A percentile compares a stretch with the other conserved stretches of the same genome.
phyloP scores from a whole-genome alignment of 2,329 filamentous ascomycete species.

The Phialophora expanda region DNA sequence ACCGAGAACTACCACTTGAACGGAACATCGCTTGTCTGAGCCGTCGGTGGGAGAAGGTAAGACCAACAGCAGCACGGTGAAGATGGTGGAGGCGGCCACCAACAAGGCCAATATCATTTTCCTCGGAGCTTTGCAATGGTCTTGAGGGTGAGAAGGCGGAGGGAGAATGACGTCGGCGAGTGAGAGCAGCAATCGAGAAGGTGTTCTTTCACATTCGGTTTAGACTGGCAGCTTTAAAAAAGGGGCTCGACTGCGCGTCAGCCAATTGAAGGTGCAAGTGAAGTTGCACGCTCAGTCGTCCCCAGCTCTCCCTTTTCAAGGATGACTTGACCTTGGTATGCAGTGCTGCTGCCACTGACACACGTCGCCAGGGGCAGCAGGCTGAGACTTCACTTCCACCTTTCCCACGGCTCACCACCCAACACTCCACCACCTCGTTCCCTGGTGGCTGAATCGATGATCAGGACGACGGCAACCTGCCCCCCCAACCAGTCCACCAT shows the following conservation, averaged over 20 bases:
- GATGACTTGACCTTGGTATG: neutral
- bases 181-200: conserved; percentile 2
- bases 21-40: conserved; percentile 51
- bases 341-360: conserved; percentile 17
- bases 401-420: neutral
- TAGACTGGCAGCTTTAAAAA: neutral
- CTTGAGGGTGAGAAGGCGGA: neutral
- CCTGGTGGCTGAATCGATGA: neutral
- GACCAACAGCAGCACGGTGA: conserved; percentile 59
- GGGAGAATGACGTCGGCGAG: conserved; percentile 15
- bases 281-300: neutral
- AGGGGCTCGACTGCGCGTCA: conserved; percentile 5
- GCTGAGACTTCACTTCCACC: neutral
- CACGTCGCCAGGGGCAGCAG: conserved; percentile 17
- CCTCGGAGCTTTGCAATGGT: conserved; percentile 6
- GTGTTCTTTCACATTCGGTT: conserved; percentile 1
- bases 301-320: conserved; percentile 12
- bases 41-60: conserved; percentile 53
- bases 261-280: conserved; percentile 4
- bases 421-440: neutral
- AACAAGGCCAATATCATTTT: conserved; percentile 45
- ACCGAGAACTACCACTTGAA: conserved; percentile 89
- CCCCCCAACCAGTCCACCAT: conserved; percentile 35
- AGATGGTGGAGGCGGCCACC: conserved; percentile 49
- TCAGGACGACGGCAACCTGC: conserved; percentile 31